Evolutionary conservation across 2,329 filamentous ascomycete species (phyloP), one percentile per base, ranked within the genome.

Genomic region (Xylariaceae sp.): DNA sequence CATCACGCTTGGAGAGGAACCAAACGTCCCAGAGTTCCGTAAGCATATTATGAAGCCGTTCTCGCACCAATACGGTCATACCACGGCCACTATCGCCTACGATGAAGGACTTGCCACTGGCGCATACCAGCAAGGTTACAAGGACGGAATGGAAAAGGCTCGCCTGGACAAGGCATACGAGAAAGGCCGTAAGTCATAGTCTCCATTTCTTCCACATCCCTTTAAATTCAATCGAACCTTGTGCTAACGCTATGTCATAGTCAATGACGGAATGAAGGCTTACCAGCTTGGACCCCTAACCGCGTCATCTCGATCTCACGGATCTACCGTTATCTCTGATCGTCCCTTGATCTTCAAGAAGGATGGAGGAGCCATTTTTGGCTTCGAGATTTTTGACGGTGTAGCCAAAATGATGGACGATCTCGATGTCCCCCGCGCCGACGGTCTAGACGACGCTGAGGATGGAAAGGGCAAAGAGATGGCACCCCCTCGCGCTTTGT

Each of bases 331-430:
- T 5, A 34, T 13, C 10, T 9, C 5, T 13, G 13, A 34, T 18
- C n/a, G 10, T 19, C 6, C 16, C 2, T n/a, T 32, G 6, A 43
- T 53, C 29, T 10, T 10, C 15, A 15, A 15, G 13, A 13, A 15
- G 2, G 46, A 54, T 34, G 52, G 52, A 19, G 13, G 22, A 6
- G 21, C 36, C 36, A 15, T 50, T 15, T 5, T n/a, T 10, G 6
- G 22, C n/a, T 5, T n/a, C 12, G 36, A 49, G 22, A 18, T 54
- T 2, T 8, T 45, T 5, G 22, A 29, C 1, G 42, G 32, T 16
- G 5, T 54, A 9, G 7, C 4, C n/a, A 30, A 42, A 13, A 41
- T 54, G 41, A 54, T 54, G 52, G 52, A 50, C 7, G 36, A 41
- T 6, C 47, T 54, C 15, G 26, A 26, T 1, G 4, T 50, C 29